Base-by-base conservation (phyloP, 805 yeast species). In the Kockiozyma suomiensis region DNA sequence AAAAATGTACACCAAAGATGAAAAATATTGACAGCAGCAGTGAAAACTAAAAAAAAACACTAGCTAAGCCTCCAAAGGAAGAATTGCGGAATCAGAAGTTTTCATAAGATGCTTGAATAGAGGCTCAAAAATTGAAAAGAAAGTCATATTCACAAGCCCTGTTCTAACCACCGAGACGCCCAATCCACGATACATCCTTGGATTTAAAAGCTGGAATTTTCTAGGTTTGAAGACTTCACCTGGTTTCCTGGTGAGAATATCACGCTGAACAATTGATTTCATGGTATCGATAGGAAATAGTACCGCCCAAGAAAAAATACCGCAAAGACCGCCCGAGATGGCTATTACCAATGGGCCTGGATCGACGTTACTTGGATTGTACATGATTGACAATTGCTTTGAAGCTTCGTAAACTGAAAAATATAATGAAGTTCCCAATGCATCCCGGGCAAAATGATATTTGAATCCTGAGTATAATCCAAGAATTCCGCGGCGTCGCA, bases 231-330 rank as follows among this genome's bases (percentile, higher is more conserved):
- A 81, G 59, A 80, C 76, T 68, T 87, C 75, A n/a, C 87, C 83
- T 64, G 85, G 61, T 32, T 58, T 55, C 19, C 66, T 84, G 32
- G 86, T 78, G 26, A 89, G 87, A 3, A 87, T 78, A 67, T 89
- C 93, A 59, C 87, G 82, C 69, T 90, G 97, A 46, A 83, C 80
- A 58, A 86, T 79, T 1, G 92, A 83, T 70, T 90, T 90, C 59
- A 87, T 78, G 0, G 96, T 90, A 72, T 90, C 97, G 10, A 90
- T 70, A 2, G 96, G 96, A 74, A 87, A 90, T 2, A 89, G 85
- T 0, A 84, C 72, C 1, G 84, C 73, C 96, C 96, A 89, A 52
- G 90, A 80, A 17, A 86, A 73, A 17, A 86, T 81, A 2, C 96
- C 96, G 3, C 94, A 83, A 25, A 85, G 64, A 0, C 90, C 96